phyloP scores from a whole-genome alignment of 2,329 filamentous ascomycete species.

The Plectosphaerella cucumerina region DNA sequence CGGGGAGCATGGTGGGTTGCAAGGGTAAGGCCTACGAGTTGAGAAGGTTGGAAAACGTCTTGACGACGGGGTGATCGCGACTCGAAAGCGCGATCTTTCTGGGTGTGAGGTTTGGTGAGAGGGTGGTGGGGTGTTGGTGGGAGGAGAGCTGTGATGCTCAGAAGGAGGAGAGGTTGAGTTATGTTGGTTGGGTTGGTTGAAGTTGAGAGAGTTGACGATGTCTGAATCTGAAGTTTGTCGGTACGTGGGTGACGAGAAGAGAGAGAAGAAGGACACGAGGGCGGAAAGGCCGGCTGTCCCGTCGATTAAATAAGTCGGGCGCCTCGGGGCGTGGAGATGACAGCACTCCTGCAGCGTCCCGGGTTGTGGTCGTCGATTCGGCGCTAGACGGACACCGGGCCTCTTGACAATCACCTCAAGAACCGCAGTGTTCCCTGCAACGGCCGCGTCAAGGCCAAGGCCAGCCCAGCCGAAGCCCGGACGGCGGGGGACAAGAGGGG shows the following conservation, averaged over 20 bases:
- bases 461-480: too few species aligned
- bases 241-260: background rate
- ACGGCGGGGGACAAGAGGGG: too few species aligned
- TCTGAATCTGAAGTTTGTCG: background rate
- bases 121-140: background rate
- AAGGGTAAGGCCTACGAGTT: constrained; percentile 71
- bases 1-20: background rate
- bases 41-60: constrained; percentile 97
- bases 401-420: too few species aligned
- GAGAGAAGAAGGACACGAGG: background rate
- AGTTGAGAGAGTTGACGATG: too few species aligned
- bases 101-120: constrained; percentile 3
- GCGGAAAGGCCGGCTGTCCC: background rate
- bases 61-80: constrained; percentile 67
- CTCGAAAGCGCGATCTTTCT: constrained; percentile 51
- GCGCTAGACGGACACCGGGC: too few species aligned
- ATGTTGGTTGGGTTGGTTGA: background rate
- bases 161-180: background rate
- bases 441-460: too few species aligned
- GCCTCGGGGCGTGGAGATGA: too few species aligned
- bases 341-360: too few species aligned
- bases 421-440: too few species aligned
- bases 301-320: too few species aligned
- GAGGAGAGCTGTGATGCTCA: background rate
- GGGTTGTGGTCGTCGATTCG: too few species aligned